phyloP scores from a whole-genome alignment of 176 grass and related monocot species.

The Carex parvula region DNA sequence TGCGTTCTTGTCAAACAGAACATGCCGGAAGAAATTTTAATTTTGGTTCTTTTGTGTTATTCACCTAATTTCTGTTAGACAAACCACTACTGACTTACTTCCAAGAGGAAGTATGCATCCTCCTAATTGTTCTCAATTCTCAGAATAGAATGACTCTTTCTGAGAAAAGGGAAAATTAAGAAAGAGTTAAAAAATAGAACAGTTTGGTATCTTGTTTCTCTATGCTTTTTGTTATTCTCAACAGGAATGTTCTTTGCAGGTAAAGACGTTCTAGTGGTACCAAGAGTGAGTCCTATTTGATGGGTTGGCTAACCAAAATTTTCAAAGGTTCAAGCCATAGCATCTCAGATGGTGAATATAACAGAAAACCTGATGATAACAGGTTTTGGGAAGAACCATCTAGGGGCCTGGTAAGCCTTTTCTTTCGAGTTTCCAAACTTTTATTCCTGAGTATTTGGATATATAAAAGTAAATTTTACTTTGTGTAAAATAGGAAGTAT shows the following conservation, averaged over 20 bases:
- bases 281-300: constrained; percentile 9
- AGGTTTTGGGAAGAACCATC: constrained; percentile 43
- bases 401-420: constrained; percentile 33
- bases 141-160: not conserved
- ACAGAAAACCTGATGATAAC: constrained; percentile 34
- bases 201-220: not conserved
- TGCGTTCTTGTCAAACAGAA: constrained; percentile 10
- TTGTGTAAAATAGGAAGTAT: constrained; percentile 44
- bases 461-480: not conserved
- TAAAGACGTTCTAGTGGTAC: not conserved
- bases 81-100: not conserved
- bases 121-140: not conserved
- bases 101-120: not conserved
- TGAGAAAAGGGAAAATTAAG: not conserved
- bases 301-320: constrained; percentile 84
- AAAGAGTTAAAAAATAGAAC: not conserved
- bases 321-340: constrained; percentile 77
- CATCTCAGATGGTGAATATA: constrained; percentile 54
- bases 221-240: not conserved
- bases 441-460: not conserved
- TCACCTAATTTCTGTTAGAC: not conserved
- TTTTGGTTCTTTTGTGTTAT: not conserved
- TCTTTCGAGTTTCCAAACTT: not conserved
- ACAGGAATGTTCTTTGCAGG: constrained; percentile 12
- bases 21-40: not conserved